phyloP scores from a whole-genome alignment of 176 grass and related monocot genomes.

The Avena eriantha region DNA sequence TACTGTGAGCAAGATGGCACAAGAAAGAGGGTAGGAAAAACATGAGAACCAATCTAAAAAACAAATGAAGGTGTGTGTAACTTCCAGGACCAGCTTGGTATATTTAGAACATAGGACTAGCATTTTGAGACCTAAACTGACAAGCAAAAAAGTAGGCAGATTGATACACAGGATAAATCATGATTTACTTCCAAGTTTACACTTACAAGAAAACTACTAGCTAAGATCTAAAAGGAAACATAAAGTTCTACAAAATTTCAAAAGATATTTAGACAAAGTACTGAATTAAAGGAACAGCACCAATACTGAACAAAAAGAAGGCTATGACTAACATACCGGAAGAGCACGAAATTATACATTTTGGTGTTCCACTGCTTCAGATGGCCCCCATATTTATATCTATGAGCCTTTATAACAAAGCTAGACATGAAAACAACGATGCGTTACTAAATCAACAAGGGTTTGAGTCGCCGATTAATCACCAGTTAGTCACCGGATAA shows the following conservation, averaged over 20 bases:
- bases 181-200: constrained; percentile 25
- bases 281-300: constrained; percentile 18
- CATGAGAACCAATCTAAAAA: constrained; percentile 16
- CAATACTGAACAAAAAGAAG: neutral
- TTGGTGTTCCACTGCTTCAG: neutral
- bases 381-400: neutral
- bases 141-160: neutral
- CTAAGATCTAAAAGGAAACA: neutral
- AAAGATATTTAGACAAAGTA: neutral
- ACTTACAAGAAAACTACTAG: constrained; percentile 11
- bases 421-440: constrained; percentile 18
- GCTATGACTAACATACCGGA: neutral
- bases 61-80: neutral
- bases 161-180: neutral
- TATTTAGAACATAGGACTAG: constrained; percentile 7
- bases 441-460: constrained; percentile 18
- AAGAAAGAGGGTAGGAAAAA: constrained; percentile 2
- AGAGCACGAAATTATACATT: constrained; percentile 3
- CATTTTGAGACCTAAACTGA: constrained; percentile 21
- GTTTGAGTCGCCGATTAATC: constrained; percentile 1
- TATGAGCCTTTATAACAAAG: neutral
- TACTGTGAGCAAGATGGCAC: constrained; percentile 12
- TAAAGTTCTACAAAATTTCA: constrained; percentile 18
- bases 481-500: neutral
- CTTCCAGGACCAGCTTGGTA: neutral